phyloP scores from a whole-genome alignment of 257 asterid species.

The Scutellaria minor region DNA sequence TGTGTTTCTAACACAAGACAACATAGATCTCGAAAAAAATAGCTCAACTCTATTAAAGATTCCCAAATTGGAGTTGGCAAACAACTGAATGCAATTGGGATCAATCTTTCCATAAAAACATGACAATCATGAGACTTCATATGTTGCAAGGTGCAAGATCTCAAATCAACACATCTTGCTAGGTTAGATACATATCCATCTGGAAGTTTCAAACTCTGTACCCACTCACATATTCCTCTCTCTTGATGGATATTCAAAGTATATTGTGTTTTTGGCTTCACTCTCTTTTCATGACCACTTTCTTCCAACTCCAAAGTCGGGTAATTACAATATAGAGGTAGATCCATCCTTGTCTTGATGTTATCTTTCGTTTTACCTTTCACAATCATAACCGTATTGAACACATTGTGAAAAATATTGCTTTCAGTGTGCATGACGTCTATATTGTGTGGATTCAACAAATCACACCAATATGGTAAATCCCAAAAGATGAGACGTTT shows the following conservation, averaged over 20 bases:
- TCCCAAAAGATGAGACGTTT: not conserved
- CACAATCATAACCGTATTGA: not conserved
- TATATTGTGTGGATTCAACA: not conserved
- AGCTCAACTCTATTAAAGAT: not conserved
- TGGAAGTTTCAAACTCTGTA: not conserved
- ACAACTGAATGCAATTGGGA: not conserved
- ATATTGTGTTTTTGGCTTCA: slow-evolving; percentile 1
- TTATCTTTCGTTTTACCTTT: not conserved
- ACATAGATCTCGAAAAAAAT: not conserved
- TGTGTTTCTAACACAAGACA: not conserved
- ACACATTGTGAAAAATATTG: not conserved
- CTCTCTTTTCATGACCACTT: not conserved
- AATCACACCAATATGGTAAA: not conserved
- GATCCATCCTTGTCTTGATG: not conserved
- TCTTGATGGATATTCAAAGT: not conserved
- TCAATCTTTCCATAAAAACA: too few relatives aligned
- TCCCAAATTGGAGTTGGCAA: not conserved
- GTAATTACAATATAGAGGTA: not conserved
- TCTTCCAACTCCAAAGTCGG: not conserved
- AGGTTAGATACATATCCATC: slow-evolving; percentile 2
- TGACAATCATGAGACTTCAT: not conserved
- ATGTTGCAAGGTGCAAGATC: not conserved
- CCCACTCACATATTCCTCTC: not conserved
- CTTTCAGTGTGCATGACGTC: not conserved
- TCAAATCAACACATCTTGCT: not conserved